Evolutionary conservation across 768 basidiomycete genomes (phyloP).

Genomic region (Suillus sp.): DNA sequence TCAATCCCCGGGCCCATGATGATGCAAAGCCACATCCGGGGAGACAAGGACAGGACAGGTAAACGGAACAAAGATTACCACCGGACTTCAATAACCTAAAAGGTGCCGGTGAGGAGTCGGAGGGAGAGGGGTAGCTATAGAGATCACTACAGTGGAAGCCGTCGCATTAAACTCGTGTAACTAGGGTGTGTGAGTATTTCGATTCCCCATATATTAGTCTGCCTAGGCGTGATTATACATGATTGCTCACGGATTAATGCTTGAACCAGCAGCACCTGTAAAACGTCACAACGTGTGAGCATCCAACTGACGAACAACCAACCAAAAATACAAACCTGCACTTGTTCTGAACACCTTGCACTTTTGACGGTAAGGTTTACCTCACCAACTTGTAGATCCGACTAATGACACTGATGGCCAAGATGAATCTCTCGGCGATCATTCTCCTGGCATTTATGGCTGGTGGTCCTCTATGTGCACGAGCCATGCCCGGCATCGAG

Average conservation of each 20-base stretch:
- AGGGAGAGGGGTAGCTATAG: neutral
- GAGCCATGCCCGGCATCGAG: neutral
- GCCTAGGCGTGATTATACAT: neutral
- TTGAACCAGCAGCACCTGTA: neutral
- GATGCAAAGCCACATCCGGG: neutral
- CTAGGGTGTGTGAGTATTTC: neutral
- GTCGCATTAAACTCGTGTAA: neutral
- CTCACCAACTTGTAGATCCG: neutral
- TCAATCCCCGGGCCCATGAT: neutral
- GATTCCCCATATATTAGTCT: neutral
- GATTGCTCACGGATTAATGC: neutral
- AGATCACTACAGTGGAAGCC: neutral
- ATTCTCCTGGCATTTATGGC: neutral
- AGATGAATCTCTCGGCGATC: neutral
- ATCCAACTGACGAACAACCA: neutral
- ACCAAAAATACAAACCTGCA: neutral
- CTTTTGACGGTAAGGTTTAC: neutral
- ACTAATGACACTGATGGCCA: neutral
- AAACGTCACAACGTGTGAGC: neutral
- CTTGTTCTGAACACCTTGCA: neutral
- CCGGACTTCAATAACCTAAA: neutral
- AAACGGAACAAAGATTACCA: neutral
- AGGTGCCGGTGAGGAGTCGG: neutral
- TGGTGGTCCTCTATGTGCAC: neutral
- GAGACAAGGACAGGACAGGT: neutral